Conservation (phyloP, 257 asterid genomes). For the Solanum gandarillasii region DNA sequence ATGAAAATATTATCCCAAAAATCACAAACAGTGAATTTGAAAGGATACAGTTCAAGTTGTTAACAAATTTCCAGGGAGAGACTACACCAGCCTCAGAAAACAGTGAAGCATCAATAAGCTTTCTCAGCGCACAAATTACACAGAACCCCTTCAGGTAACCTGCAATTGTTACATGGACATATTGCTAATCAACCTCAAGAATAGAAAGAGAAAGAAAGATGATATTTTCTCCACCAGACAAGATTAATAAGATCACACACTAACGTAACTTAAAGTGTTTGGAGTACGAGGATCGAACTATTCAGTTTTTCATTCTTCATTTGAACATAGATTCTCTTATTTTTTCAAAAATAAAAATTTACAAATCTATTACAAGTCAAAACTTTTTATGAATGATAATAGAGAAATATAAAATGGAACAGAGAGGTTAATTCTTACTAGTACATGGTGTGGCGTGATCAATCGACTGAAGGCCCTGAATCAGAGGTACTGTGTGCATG, state of each 20-base stretch:
- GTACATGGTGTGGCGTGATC: slow-evolving; percentile 19
- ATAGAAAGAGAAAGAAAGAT: background rate
- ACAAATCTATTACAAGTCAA: background rate
- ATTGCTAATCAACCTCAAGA: background rate
- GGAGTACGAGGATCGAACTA: background rate
- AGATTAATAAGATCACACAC: background rate
- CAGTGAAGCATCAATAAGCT: slow-evolving; percentile 34
- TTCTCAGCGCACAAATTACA: slow-evolving; percentile 36
- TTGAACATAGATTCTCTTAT: background rate
- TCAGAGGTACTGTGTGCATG: slow-evolving; percentile 69
- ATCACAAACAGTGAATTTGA: background rate
- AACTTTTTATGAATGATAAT: background rate
- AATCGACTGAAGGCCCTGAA: slow-evolving; percentile 33
- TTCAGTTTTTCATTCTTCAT: background rate
- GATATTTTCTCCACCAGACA: background rate
- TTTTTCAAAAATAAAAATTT: background rate
- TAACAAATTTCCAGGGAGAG: slow-evolving; percentile 37
- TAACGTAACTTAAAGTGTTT: background rate
- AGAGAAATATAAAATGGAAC: background rate
- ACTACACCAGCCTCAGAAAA: slow-evolving; percentile 17
- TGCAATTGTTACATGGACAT: slow-evolving; percentile 15
- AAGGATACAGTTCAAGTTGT: slow-evolving; percentile 83
- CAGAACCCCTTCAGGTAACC: slow-evolving; percentile 41
- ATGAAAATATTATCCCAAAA: background rate
- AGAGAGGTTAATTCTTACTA: slow-evolving; percentile 21